Base-by-base conservation (phyloP, 306 rosid species). In the Phaseolus lunatus region DNA sequence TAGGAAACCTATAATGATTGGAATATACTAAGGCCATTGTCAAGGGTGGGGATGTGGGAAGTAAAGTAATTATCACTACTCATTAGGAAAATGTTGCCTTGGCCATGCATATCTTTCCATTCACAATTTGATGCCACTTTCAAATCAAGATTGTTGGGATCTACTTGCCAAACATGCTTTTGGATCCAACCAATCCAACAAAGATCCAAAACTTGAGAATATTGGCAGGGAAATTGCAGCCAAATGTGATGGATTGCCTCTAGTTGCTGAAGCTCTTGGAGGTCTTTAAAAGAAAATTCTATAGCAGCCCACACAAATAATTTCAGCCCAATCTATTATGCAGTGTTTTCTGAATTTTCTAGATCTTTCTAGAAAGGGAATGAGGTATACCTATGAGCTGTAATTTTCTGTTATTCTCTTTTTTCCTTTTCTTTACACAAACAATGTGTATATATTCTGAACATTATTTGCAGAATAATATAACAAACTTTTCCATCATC, bases 201-300 rank as follows among this genome's bases (percentile, higher is more conserved):
- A 15, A 26, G 35, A 20, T 29, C 67, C 35, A 24, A 66, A 66
- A n/a, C 53, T 52, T 7, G 58, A 52, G 18, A n/a, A n/a, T 24
- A 80, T 82, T 53, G 92, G 88, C 5, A 75, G 44, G 63, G 22
- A 86, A 54, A 58, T 73, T 27, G 58, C 69, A 4, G 18, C 18
- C 7, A 58, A 54, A 11, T 73, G 78, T 26, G 31, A 29, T 27
- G 89, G 92, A 27, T 27, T 27, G 2, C 89, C 89, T 4, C 10
- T 84, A 66, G 85, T 85, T 15, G 82, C 73, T 24, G 68, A 81
- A 26, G 56, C 86, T 39, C 12, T 88, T 2, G 89, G 88, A 29
- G 76, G 75, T 24, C 31, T n/a, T n/a, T n/a, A n/a, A n/a, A n/a
- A n/a, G n/a, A n/a, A n/a, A n/a, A n/a, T n/a, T n/a, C n/a, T n/a